Evolutionary conservation across 805 yeast genomes (phyloP), one percentile per base, ranked within the genome.

Genomic region (Candida bentonensis): DNA sequence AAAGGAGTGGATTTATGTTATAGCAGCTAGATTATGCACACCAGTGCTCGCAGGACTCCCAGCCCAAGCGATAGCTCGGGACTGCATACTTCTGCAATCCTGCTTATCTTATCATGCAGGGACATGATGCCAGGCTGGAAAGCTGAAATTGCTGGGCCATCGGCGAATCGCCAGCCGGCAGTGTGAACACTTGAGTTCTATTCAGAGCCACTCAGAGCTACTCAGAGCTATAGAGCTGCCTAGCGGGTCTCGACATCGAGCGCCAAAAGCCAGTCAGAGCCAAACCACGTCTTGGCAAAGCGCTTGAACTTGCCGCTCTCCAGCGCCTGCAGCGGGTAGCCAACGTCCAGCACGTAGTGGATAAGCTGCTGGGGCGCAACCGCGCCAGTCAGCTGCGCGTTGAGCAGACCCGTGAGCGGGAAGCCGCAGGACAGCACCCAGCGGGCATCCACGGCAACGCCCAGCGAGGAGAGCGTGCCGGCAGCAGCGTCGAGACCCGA

Each of bases 401-500:
- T 75, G 15, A 73, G 54, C 22, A 81, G 53, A 0, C 87, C 82
- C 20, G 74, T 70, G 40, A 82, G 59, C 2, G 94, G 94, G 49
- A 86, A 63, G 2, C 92, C 94, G 53, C 79, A 63, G 27, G 88
- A 78, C 3, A 79, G 71, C 28, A 84, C 70, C 63, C 78, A 77
- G 47, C 70, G 71, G 46, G 82, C 65, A 11, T 65, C 60, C 7
- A 79, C 55, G 3, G 40, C 22, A 3, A 25, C 9, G 27, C 41
- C 44, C 36, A 20, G 42, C 21, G 49, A 36, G 27, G 51, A 39
- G 5, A 59, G 53, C 15, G 66, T 63, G 4, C 95, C 96, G 0
- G 94, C 75, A 3, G 92, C 84, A 4, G 87, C 79, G 55, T 84
- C 94, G 34, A 81, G 65, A 3, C 95, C 95, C 1, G 87, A 73